Conservation (phyloP, 257 asterid genomes). For the Anisodus acutangulus region DNA sequence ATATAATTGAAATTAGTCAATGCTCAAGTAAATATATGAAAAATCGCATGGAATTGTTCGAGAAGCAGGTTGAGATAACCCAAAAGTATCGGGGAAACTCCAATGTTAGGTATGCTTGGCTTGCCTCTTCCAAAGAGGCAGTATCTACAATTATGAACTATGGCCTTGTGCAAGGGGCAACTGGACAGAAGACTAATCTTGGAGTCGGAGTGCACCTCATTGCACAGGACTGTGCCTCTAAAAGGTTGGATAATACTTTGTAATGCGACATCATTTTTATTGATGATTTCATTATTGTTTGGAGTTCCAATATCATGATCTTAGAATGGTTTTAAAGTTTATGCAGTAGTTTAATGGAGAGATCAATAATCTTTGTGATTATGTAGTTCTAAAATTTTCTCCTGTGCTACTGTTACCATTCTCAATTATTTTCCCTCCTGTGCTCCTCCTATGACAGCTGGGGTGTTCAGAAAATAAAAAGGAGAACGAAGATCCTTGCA, state of each 20-base stretch:
- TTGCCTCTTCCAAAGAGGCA: constrained; percentile 68
- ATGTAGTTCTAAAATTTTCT: neutral
- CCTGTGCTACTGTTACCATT: too few relatives aligned
- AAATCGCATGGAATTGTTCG: constrained; percentile 68
- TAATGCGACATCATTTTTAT: neutral
- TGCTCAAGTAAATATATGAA: constrained; percentile 48
- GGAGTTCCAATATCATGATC: constrained; percentile 20
- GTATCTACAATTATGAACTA: constrained; percentile 55
- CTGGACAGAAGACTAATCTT: constrained; percentile 42
- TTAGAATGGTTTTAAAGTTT: neutral
- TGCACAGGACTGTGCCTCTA: constrained; percentile 65
- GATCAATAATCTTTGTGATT: constrained; percentile 4
- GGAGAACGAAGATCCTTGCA: neutral
- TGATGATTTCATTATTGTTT: constrained; percentile 29
- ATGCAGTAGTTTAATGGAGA: neutral
- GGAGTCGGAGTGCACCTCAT: constrained; percentile 71
- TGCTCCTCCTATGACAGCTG: neutral
- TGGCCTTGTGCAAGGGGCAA: constrained; percentile 62
- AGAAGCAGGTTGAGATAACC: constrained; percentile 71
- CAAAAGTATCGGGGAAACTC: constrained; percentile 70
- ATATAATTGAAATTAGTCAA: constrained; percentile 50
- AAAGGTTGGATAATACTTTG: constrained; percentile 58
- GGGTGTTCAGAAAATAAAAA: neutral
- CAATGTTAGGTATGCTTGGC: constrained; percentile 84
- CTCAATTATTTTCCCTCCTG: neutral